Base-by-base conservation (phyloP, 352 stramenopile species). In the Pythium insidiosum region DNA sequence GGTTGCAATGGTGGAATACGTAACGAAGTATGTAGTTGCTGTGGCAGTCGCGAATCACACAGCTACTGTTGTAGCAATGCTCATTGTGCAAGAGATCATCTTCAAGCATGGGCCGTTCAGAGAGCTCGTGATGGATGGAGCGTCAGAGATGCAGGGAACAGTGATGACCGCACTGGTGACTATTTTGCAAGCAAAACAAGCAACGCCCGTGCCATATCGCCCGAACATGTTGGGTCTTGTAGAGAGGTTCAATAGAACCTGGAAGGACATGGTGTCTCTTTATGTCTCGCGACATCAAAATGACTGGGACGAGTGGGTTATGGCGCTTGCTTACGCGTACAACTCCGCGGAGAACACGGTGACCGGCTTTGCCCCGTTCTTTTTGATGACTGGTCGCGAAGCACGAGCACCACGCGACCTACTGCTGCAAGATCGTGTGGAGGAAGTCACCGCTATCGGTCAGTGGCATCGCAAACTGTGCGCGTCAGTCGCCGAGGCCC, bases 121-220 rank as follows among this genome's bases (percentile, higher is more conserved):
- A 12, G 37, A 43, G 20, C 22, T 23, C 10, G 5, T 43, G 18
- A 43, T 6, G 9, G 37, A 43, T 16, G n/a, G 37, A 9, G 37
- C 37, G 6, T 7, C 6, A 28, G 37, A 43, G 37, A 7, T 43
- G 6, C 16, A 28, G 16, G 21, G 37, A 6, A 28, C 6, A 6
- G 6, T 16, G 11, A 19, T 43, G 16, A 9, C 6, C 10, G 6
- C 24, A 19, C n/a, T 43, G 6, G 16, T 43, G 18, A 11, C 6
- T 6, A 28, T 43, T 10, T 16, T 43, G 18, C 37, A 43, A 29
- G 18, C 37, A 9, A 43, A 43, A 16, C 37, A 43, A 16, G 7
- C 37, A 29, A 43, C 37, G 18, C 37, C 37, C 6, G 37, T 43
- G 37, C 37, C 18, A 16, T 43, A 43, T 19, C 37, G 37, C 9